A percentile compares a stretch with the other conserved stretches of the same genome.
phyloP scores from a whole-genome alignment of 257 asterid genomes.

The Lavandula angustifolia region DNA sequence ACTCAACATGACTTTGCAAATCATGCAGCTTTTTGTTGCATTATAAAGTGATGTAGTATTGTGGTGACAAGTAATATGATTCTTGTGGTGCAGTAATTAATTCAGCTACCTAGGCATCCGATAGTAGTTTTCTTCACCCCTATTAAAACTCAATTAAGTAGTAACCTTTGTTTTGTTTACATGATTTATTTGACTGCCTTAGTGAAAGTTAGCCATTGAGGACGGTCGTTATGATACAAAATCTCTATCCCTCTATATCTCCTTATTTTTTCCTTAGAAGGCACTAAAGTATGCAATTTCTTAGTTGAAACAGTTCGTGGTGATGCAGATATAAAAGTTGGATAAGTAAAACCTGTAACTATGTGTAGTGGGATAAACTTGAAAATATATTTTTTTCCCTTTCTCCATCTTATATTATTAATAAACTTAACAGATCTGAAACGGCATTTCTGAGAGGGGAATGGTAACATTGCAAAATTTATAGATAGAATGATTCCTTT shows the following conservation, averaged over 20 bases:
- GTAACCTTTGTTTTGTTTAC: neutral
- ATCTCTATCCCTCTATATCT: constrained; percentile 10
- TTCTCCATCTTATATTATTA: neutral
- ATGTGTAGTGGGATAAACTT: neutral
- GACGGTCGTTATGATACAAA: neutral
- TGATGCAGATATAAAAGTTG: constrained; percentile 18
- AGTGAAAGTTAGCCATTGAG: constrained; percentile 10
- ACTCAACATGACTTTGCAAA: neutral
- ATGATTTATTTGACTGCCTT: neutral
- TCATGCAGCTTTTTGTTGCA: constrained; percentile 1
- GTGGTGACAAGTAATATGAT: neutral
- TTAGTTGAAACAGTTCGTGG: constrained; percentile 1
- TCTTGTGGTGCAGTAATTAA: neutral
- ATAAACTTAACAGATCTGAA: constrained; percentile 3
- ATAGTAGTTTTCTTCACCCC: neutral
- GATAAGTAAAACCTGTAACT: constrained; percentile 1
- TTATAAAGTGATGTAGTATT: neutral
- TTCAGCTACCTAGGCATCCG: neutral
- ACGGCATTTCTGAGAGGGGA: constrained; percentile 2
- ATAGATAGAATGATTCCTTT: constrained; percentile 1
- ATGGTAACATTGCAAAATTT: constrained; percentile 17
- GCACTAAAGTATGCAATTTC: neutral
- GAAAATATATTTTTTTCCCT: neutral
- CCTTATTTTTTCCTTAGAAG: neutral
- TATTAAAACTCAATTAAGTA: constrained; percentile 9